phyloP scores from a whole-genome alignment of 768 basidiomycete species.

The Leccinellum luteum region DNA sequence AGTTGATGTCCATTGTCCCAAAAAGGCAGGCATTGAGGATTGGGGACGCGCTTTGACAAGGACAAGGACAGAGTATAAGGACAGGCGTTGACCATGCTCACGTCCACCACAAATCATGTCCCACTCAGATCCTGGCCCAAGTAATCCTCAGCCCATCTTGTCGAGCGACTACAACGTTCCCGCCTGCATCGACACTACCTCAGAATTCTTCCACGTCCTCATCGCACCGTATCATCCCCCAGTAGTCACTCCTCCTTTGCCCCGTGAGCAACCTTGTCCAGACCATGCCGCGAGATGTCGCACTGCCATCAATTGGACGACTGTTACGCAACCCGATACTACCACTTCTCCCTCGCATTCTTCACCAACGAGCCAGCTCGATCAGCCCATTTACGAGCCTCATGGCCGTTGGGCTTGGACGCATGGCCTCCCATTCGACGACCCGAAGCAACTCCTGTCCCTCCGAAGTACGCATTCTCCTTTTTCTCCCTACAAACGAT shows the following conservation, averaged over 20 bases:
- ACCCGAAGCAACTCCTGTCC: constrained; percentile 26
- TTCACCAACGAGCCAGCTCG: constrained; percentile 4
- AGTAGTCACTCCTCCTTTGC: neutral
- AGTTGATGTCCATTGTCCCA: constrained; percentile 26
- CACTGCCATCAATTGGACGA: constrained; percentile 29
- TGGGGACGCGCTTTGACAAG: constrained; percentile 31
- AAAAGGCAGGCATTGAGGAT: constrained; percentile 36
- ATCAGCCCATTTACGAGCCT: constrained; percentile 29
- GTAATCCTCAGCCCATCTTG: constrained; percentile 7
- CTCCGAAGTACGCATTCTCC: constrained; percentile 21
- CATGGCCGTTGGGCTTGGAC: constrained; percentile 35
- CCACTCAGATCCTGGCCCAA: constrained; percentile 21
- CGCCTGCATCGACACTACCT: constrained; percentile 21
- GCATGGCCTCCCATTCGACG: constrained; percentile 23
- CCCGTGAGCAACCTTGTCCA: constrained; percentile 15
- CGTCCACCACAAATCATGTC: constrained; percentile 12
- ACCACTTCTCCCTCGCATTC: neutral
- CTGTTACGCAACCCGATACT: neutral
- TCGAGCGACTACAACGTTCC: constrained; percentile 10
- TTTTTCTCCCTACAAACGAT: neutral
- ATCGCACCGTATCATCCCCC: constrained; percentile 25
- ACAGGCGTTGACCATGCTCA: constrained; percentile 15
- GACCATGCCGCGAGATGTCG: constrained; percentile 25
- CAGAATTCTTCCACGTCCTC: constrained; percentile 31
- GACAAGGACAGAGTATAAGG: constrained; percentile 20